A percentile compares a stretch with the other conserved stretches of the same genome.
Conservation (phyloP, 495 filamentous ascomycete species). For the Chaetomium cochliodes region DNA sequence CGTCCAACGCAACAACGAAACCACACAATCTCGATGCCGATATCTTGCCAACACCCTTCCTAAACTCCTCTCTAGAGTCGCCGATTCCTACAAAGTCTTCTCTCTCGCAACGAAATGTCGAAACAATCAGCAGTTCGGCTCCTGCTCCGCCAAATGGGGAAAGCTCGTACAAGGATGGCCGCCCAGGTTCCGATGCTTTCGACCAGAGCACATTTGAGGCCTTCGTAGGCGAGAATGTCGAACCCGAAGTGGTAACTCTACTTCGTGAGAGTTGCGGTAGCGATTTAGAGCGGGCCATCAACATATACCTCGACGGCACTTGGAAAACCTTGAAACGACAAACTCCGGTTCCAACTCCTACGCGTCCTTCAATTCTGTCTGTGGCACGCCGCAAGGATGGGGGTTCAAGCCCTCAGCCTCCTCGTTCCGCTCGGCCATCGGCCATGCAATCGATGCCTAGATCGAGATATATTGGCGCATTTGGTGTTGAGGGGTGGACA, state of each 20-base stretch:
- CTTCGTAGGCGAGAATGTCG: conserved; percentile 68
- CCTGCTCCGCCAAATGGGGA: neutral
- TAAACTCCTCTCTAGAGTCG: neutral
- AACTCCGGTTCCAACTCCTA: conserved; percentile 23
- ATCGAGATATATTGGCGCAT: conserved; percentile 81
- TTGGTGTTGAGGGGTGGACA: conserved; percentile 88
- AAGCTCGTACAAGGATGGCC: conserved; percentile 3
- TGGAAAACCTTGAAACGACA: conserved; percentile 61
- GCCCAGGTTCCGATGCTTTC: conserved; percentile 45
- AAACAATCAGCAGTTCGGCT: conserved; percentile 17
- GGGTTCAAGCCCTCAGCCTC: neutral
- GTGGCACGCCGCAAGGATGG: conserved; percentile 16
- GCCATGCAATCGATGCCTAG: conserved; percentile 49
- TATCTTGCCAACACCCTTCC: neutral
- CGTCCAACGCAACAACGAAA: conserved; percentile 10
- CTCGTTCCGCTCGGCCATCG: neutral
- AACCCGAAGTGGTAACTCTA: conserved; percentile 47
- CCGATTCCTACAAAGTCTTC: conserved; percentile 12
- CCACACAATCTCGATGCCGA: conserved; percentile 11
- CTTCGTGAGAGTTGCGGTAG: conserved; percentile 60
- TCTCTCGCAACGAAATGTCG: conserved; percentile 27
- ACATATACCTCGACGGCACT: conserved; percentile 91
- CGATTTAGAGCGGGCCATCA: conserved; percentile 66
- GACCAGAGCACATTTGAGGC: conserved; percentile 66
- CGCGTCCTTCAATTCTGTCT: conserved; percentile 22